Conservation (phyloP, 1,284 basidiomycete genomes). For the Cryptococcus sp. region DNA sequence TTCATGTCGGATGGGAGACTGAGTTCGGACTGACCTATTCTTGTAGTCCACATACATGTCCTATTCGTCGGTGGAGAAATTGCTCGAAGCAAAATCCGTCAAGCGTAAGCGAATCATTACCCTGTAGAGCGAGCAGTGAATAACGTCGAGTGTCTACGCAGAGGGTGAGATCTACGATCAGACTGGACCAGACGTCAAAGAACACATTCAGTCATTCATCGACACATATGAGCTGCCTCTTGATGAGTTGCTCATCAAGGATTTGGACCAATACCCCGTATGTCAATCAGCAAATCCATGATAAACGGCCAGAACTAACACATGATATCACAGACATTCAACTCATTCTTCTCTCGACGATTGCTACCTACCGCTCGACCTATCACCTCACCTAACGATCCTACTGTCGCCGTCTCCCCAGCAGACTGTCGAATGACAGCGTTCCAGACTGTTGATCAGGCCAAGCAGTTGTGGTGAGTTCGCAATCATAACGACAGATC, state of each 20-base stretch:
- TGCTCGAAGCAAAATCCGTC: slow-evolving; percentile 67
- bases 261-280: slow-evolving; percentile 61
- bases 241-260: slow-evolving; percentile 66
- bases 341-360: slow-evolving; percentile 76
- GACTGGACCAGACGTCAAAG: slow-evolving; percentile 47
- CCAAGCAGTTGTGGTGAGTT: slow-evolving; percentile 66
- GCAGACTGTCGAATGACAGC: slow-evolving; percentile 76
- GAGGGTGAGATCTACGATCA: slow-evolving; percentile 54
- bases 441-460: slow-evolving; percentile 63
- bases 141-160: slow-evolving; percentile 13
- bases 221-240: slow-evolving; percentile 67
- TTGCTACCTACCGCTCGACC: slow-evolving; percentile 68
- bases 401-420: slow-evolving; percentile 62
- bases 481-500: background rate
- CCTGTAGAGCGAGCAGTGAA: background rate
- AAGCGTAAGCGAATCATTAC: slow-evolving; percentile 55
- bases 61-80: slow-evolving; percentile 59
- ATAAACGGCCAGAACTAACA: too few species aligned
- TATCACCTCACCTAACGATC: slow-evolving; percentile 62
- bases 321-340: slow-evolving; percentile 60
- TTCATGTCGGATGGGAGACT: background rate
- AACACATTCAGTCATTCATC: slow-evolving; percentile 71
- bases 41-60: slow-evolving; percentile 62
- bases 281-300: slow-evolving; percentile 5
- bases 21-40: slow-evolving; percentile 3